Conservation (phyloP, 129 eudicot species). For the Heracleum sosnowskyi region DNA sequence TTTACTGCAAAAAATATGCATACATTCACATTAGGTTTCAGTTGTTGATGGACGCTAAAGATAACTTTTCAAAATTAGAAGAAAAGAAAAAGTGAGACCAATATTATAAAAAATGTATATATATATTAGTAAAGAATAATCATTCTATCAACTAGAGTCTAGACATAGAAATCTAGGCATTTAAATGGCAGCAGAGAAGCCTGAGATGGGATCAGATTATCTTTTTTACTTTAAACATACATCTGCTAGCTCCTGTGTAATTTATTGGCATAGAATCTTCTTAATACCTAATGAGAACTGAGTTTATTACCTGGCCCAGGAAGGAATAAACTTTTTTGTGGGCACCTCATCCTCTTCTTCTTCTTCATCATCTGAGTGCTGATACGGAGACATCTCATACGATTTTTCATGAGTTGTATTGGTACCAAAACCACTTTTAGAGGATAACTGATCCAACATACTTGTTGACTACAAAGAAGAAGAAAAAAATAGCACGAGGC, state of each 20-base stretch:
- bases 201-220: neutral
- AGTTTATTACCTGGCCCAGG: slow-evolving; percentile 81
- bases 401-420: slow-evolving; percentile 43
- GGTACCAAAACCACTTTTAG: slow-evolving; percentile 16
- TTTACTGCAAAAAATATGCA: slow-evolving; percentile 49
- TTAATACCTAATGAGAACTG: neutral
- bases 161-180: neutral
- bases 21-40: neutral
- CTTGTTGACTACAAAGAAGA: slow-evolving; percentile 27
- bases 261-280: neutral
- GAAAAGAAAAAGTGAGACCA: neutral
- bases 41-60: neutral
- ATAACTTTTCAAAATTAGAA: neutral
- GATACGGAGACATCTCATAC: slow-evolving; percentile 93
- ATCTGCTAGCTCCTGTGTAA: neutral
- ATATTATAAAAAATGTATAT: neutral
- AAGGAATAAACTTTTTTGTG: slow-evolving; percentile 58
- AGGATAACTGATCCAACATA: slow-evolving; percentile 30
- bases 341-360: slow-evolving; percentile 67
- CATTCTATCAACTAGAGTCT: neutral
- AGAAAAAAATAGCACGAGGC: slow-evolving; percentile 7
- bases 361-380: slow-evolving; percentile 74
- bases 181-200: neutral
- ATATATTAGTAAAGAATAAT: neutral
- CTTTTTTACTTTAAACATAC: neutral